A percentile compares a stretch with the other conserved stretches of the same genome.
phyloP scores from a whole-genome alignment of 768 basidiomycete species.

The Panaeolus cyanescens region DNA sequence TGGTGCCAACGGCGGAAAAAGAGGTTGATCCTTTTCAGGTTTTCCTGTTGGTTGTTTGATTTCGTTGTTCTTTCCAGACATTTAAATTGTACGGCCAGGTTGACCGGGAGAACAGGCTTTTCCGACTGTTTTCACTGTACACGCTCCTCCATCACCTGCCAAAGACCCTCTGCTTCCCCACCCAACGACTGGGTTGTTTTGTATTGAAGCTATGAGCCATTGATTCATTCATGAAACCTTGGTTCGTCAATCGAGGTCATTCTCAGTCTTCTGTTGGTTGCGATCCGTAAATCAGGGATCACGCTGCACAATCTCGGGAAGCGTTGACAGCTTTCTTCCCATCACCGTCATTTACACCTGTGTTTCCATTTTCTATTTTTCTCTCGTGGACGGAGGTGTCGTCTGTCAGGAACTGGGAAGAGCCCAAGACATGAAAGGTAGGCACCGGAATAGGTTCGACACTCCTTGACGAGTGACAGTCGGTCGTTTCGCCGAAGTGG shows the following conservation, averaged over 20 bases:
- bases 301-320: slow-evolving; percentile 2
- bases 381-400: background rate
- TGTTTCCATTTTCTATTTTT: background rate
- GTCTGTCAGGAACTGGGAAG: background rate
- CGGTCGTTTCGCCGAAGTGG: background rate
- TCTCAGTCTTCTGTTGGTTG: too few species aligned
- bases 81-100: background rate
- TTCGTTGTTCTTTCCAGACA: background rate
- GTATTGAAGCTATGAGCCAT: too few species aligned
- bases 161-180: too few species aligned
- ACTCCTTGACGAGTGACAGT: background rate
- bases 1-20: slow-evolving; percentile 1
- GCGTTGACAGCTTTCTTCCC: background rate
- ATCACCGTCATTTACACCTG: background rate
- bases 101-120: background rate
- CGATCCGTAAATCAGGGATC: background rate
- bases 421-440: background rate
- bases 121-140: background rate
- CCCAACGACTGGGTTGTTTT: too few species aligned
- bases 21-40: background rate
- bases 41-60: background rate
- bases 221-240: background rate
- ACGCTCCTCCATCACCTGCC: background rate
- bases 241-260: background rate
- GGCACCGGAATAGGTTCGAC: background rate